phyloP scores from a whole-genome alignment of 2,329 filamentous ascomycete species.

The Thelonectria discophora region DNA sequence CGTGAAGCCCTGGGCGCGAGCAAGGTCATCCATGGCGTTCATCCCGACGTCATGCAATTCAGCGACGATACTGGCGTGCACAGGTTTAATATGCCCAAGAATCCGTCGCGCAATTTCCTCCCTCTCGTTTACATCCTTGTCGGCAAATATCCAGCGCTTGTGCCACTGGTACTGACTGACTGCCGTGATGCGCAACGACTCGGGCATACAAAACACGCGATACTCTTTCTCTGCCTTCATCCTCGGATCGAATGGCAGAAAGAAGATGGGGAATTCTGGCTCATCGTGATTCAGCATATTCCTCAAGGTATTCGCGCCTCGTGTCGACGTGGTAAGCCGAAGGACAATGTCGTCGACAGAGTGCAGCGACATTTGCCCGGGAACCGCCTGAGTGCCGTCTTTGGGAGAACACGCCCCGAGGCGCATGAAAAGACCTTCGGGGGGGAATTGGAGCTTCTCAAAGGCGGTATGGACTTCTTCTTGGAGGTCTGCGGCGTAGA shows the following conservation, averaged over 20 bases:
- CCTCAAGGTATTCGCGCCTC: constrained; percentile 42
- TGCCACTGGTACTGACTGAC: constrained; percentile 19
- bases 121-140: constrained; percentile 19
- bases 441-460: not conserved
- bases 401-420: constrained; percentile 12
- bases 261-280: not conserved
- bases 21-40: not conserved
- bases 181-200: constrained; percentile 2
- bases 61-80: constrained; percentile 43
- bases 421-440: constrained; percentile 9
- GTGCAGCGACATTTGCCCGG: constrained; percentile 40
- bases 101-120: constrained; percentile 8
- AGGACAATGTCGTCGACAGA: constrained; percentile 47
- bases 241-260: constrained; percentile 7
- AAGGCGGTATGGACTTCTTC: constrained; percentile 42
- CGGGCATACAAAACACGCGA: constrained; percentile 4
- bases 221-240: constrained; percentile 13
- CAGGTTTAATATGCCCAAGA: constrained; percentile 31
- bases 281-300: constrained; percentile 42
- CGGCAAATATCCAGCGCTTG: constrained; percentile 14
- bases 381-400: constrained; percentile 9
- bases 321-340: constrained; percentile 50
- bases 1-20: constrained; percentile 4
- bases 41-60: constrained; percentile 25
- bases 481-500: constrained; percentile 46